Conservation (phyloP, 202 grass and related monocot genomes). For the Musa balbisiana region DNA sequence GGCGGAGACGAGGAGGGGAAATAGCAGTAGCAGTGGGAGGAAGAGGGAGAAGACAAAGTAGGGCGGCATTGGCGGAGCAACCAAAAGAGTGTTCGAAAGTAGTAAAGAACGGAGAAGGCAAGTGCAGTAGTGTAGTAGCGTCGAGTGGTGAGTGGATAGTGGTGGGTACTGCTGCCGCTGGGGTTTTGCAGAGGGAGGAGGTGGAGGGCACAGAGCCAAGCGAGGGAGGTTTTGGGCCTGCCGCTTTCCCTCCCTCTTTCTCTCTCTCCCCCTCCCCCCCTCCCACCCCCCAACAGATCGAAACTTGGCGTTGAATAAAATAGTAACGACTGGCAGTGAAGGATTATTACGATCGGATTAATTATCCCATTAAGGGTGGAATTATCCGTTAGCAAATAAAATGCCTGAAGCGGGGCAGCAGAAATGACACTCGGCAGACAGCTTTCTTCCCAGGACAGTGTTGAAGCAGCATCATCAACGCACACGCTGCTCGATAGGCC, state of each 20-base stretch:
- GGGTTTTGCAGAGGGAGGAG: background rate
- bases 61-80: conserved; percentile 28
- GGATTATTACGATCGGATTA: too few species aligned
- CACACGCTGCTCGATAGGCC: too few species aligned
- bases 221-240: background rate
- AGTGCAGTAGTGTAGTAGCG: background rate
- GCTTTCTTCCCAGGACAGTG: too few species aligned
- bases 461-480: too few species aligned
- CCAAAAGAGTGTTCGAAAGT: background rate
- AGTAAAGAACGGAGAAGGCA: background rate
- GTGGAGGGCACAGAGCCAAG: background rate
- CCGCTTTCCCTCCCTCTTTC: background rate
- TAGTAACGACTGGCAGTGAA: background rate
- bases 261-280: background rate
- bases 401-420: too few species aligned
- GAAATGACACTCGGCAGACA: too few species aligned
- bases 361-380: background rate
- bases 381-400: background rate
- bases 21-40: conserved; percentile 25
- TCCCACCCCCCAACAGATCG: too few species aligned
- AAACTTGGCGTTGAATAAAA: background rate
- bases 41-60: conserved; percentile 28
- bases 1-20: conserved; percentile 4
- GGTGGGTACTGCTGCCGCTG: background rate
- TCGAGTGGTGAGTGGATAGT: background rate